A percentile compares a stretch with the other conserved stretches of the same genome.
Conservation (phyloP, 192 early-diverging fungal species). For the Pecoramyces ruminantium region DNA sequence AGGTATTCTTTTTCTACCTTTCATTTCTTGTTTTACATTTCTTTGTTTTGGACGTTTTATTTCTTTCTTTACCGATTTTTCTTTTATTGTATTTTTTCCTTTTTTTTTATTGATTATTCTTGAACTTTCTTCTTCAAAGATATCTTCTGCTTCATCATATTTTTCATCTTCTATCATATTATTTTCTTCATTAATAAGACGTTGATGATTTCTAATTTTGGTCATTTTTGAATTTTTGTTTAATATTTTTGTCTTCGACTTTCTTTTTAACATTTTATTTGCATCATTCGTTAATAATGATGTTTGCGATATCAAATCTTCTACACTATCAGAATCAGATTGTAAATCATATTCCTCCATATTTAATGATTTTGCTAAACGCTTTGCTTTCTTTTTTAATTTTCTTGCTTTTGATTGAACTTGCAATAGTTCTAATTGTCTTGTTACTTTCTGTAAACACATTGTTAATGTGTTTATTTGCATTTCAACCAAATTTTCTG, state of each 20-base stretch:
- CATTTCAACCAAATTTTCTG: neutral
- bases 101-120: too few relatives aligned
- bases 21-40: neutral
- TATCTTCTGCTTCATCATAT: too few relatives aligned
- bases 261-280: too few relatives aligned
- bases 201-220: too few relatives aligned
- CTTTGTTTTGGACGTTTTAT: neutral
- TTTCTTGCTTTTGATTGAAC: neutral
- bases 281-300: neutral
- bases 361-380: neutral
- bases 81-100: too few relatives aligned
- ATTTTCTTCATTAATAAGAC: too few relatives aligned
- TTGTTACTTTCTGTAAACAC: neutral
- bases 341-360: neutral
- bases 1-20: neutral
- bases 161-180: too few relatives aligned
- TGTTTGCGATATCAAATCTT: neutral
- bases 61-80: too few relatives aligned
- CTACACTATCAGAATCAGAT: neutral
- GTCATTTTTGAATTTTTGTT: too few relatives aligned
- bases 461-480: neutral
- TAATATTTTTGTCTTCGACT: too few relatives aligned
- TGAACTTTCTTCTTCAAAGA: too few relatives aligned
- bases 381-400: neutral
- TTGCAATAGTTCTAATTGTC: neutral